phyloP scores from a whole-genome alignment of 2,329 filamentous ascomycete genomes.

The Fusarium succisae region DNA sequence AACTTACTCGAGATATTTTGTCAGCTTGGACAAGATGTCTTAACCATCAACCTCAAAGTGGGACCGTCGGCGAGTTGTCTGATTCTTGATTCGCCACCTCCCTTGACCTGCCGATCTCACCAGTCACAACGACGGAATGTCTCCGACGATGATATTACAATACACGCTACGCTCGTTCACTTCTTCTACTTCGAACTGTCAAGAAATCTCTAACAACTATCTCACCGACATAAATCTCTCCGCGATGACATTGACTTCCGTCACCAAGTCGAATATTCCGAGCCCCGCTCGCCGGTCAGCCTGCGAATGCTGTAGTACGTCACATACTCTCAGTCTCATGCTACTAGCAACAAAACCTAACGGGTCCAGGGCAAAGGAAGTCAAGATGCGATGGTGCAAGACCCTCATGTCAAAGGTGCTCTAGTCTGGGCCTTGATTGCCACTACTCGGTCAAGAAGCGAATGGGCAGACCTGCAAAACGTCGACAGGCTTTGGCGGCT shows the following conservation, averaged over 20 bases:
- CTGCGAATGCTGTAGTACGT: background rate
- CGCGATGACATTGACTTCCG: background rate
- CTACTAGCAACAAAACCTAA: background rate
- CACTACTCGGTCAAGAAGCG: background rate
- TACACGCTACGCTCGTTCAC: background rate
- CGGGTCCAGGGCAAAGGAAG: background rate
- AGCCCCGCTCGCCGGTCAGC: background rate
- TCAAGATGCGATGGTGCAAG: background rate
- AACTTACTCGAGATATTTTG: background rate
- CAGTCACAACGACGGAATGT: background rate
- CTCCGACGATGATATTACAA: background rate
- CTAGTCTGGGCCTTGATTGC: background rate
- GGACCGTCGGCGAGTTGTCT: background rate
- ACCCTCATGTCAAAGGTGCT: background rate
- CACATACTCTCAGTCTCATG: background rate
- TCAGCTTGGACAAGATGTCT: background rate
- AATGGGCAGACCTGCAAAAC: background rate
- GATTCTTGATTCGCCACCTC: background rate
- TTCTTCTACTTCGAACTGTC: background rate
- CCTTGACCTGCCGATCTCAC: fast-evolving
- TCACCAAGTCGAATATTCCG: fast-evolving
- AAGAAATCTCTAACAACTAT: background rate
- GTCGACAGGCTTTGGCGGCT: background rate
- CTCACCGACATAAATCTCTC: background rate
- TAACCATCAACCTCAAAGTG: background rate